These are phyloP conservation scores for Solanum chacoense DNA, from an alignment of 305 asterid species.

Conservation along the genomic window DNA sequence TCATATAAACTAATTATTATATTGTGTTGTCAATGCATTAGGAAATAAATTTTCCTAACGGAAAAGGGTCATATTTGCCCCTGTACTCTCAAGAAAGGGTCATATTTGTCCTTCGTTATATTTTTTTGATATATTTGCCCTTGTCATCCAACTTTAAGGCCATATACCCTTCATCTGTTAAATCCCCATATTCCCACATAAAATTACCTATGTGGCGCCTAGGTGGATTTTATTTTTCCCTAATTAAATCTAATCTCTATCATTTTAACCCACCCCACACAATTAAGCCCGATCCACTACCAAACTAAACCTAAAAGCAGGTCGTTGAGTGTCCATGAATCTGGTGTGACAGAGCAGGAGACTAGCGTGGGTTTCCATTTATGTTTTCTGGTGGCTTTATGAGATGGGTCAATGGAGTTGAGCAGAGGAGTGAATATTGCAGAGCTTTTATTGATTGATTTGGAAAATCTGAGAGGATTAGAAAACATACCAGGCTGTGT, in stretches of 20 bases:
- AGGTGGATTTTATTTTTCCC: background rate
- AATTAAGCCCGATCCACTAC: background rate
- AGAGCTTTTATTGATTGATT: background rate
- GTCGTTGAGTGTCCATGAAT: background rate
- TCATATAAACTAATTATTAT: background rate
- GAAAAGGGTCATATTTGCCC: background rate
- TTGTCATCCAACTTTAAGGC: background rate
- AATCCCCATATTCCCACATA: background rate
- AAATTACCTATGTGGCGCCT: background rate
- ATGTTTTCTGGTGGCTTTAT: background rate
- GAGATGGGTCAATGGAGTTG: background rate
- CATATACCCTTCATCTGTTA: background rate
- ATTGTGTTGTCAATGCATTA: background rate
- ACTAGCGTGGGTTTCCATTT: background rate
- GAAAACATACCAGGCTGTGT: background rate
- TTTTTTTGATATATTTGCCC: background rate
- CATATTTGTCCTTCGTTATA: background rate
- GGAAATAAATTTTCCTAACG: background rate
- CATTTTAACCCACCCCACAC: background rate
- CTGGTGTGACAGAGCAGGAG: background rate
- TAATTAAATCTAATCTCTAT: background rate
- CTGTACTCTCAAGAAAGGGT: background rate
- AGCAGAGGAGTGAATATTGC: background rate
- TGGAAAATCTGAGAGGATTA: background rate
- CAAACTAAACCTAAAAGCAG: background rate